phyloP scores from a whole-genome alignment of 73 alveolate genomes.

The Stentor roeselii region DNA sequence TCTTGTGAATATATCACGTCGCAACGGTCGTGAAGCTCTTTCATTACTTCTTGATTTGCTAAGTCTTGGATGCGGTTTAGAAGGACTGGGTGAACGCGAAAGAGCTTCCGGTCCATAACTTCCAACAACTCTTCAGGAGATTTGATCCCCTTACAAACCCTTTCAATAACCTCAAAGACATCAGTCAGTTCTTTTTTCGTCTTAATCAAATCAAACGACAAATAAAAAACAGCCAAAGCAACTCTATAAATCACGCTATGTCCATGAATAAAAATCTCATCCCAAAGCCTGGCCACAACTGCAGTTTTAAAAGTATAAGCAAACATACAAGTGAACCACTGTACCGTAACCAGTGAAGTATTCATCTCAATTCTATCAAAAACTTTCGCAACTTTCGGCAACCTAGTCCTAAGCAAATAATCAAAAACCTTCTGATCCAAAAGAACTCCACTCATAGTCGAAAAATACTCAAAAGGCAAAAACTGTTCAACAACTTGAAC shows the following conservation, averaged over 20 bases:
- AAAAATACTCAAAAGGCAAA: constrained; percentile 77
- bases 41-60: background rate
- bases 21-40: background rate
- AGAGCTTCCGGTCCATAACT: background rate
- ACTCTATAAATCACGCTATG: background rate
- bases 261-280: background rate
- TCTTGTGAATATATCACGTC: background rate
- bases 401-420: background rate
- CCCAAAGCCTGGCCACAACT: constrained; percentile 10
- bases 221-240: background rate
- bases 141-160: background rate
- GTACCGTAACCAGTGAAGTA: constrained; percentile 3
- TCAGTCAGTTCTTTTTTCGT: background rate
- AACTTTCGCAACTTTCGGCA: background rate
- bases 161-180: background rate
- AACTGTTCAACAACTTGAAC: constrained; percentile 72
- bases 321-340: constrained; percentile 9
- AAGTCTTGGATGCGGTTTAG: background rate
- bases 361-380: constrained; percentile 17
- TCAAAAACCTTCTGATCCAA: constrained; percentile 73
- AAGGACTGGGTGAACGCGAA: background rate
- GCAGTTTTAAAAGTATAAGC: background rate
- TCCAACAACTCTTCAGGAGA: background rate
- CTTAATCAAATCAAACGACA: background rate
- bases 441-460: constrained; percentile 85